Evolutionary conservation across 192 early-diverging fungal species (phyloP).

Genomic region (Backusella morwellensis): DNA sequence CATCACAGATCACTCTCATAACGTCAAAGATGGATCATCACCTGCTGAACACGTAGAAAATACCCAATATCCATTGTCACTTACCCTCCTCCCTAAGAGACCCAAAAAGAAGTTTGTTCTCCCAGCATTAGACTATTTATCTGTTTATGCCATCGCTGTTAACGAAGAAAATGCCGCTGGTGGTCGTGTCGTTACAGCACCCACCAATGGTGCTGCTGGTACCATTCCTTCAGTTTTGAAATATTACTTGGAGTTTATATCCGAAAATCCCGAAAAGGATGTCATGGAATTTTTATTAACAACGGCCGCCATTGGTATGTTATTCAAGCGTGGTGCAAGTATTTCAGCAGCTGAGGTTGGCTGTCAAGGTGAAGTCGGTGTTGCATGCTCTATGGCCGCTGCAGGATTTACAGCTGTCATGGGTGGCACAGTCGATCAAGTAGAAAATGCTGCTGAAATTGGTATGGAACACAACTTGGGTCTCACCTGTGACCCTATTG

Average conservation of each 20-base stretch:
- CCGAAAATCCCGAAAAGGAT: constrained; percentile 75
- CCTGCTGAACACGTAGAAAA: not conserved
- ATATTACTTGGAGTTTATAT: constrained; percentile 95
- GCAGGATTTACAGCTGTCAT: constrained; percentile 95
- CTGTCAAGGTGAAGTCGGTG: constrained; percentile 97
- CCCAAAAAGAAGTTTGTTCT: constrained; percentile 56
- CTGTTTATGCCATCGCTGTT: constrained; percentile 92
- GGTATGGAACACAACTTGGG: constrained; percentile 91
- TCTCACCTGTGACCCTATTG: constrained; percentile 86
- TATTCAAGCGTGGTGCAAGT: constrained; percentile 92
- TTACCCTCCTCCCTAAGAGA: constrained; percentile 36
- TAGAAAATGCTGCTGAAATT: constrained; percentile 96
- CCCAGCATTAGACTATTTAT: constrained; percentile 89
- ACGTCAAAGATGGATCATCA: not conserved
- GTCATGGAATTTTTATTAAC: constrained; percentile 92
- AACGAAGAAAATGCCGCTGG: constrained; percentile 92
- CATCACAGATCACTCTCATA: not conserved
- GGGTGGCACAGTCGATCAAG: constrained; percentile 86
- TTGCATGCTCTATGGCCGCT: constrained; percentile 96
- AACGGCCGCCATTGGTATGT: constrained; percentile 94
- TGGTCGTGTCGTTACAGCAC: constrained; percentile 88
- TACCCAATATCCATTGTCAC: constrained; percentile 23
- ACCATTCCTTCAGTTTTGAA: constrained; percentile 93
- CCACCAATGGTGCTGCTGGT: constrained; percentile 94
- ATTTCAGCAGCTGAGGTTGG: constrained; percentile 96